Percentiles rank a stretch among this genome's conserved stretches.
These are phyloP conservation scores for Aspergillus flavus DNA, from an alignment of 2,329 filamentous ascomycete species.

Conservation along the genomic window DNA sequence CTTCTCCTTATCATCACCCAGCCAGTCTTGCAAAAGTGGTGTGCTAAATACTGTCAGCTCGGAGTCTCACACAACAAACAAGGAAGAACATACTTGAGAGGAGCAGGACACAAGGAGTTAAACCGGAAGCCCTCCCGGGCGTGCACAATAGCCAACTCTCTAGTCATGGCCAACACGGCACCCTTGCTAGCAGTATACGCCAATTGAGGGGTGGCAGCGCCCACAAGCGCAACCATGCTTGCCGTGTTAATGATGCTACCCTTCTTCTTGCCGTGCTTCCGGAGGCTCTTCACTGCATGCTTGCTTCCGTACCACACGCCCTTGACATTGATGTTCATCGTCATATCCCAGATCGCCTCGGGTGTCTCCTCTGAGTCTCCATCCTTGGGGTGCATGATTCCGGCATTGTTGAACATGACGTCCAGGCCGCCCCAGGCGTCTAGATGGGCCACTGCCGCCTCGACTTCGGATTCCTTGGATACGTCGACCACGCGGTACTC, in stretches of 20 bases:
- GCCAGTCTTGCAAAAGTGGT: constrained; percentile 87
- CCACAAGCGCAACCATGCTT: constrained; percentile 83
- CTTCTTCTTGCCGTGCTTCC: constrained; percentile 75
- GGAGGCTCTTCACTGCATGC: constrained; percentile 81
- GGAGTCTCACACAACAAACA: not conserved
- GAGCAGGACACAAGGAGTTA: constrained; percentile 87
- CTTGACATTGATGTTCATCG: constrained; percentile 94
- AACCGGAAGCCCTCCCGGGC: constrained; percentile 87
- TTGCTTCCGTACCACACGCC: constrained; percentile 97
- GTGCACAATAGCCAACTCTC: constrained; percentile 89
- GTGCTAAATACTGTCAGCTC: constrained; percentile 57
- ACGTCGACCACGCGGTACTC: constrained; percentile 62
- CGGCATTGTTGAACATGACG: constrained; percentile 95
- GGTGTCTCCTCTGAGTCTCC: constrained; percentile 80
- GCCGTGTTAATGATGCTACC: constrained; percentile 92
- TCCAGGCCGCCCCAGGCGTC: constrained; percentile 88
- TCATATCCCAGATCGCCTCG: constrained; percentile 91
- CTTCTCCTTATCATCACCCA: constrained; percentile 83
- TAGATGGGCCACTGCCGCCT: constrained; percentile 71
- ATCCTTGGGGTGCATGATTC: constrained; percentile 89
- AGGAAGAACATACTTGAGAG: constrained; percentile 65
- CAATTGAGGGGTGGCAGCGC: constrained; percentile 82
- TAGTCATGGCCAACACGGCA: constrained; percentile 84
- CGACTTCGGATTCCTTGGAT: constrained; percentile 78
- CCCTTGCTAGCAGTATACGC: constrained; percentile 95